Conservation (phyloP, 2,329 filamentous ascomycete species). For the Ophiostoma perfectum region DNA sequence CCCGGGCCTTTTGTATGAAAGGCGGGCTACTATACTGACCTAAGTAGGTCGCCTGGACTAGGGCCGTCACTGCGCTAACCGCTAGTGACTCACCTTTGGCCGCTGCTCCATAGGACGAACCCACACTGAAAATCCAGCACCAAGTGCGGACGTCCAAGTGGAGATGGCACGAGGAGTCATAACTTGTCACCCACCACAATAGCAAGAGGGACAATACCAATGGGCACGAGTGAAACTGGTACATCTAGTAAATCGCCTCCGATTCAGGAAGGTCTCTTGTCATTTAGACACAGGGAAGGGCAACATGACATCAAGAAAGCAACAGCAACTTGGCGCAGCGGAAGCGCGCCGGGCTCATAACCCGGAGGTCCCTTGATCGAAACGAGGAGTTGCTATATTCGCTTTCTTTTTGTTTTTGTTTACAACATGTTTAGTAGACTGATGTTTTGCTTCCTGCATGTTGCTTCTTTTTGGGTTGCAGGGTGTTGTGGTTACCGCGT, state of each 20-base stretch:
- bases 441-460: neutral
- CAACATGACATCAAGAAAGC: slow-evolving; percentile 3
- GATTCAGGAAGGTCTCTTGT: neutral
- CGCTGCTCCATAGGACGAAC: neutral
- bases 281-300: slow-evolving; percentile 8
- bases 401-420: slow-evolving; percentile 14
- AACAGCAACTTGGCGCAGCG: slow-evolving; percentile 25
- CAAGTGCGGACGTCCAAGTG: slow-evolving; percentile 6
- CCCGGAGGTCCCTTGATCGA: slow-evolving; percentile 26
- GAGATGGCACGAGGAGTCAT: slow-evolving; percentile 15
- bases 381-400: slow-evolving; percentile 24
- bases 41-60: neutral
- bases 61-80: neutral
- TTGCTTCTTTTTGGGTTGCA: neutral
- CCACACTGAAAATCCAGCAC: neutral
- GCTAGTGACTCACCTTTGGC: neutral
- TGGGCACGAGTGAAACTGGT: neutral
- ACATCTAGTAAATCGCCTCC: neutral
- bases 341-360: slow-evolving; percentile 26
- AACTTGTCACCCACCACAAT: slow-evolving; percentile 18
- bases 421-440: neutral
- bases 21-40: neutral
- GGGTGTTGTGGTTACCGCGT: neutral
- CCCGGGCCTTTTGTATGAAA: neutral
- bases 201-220: slow-evolving; percentile 3